These are phyloP conservation scores for Acrocalymma vagum DNA, from an alignment of 2,329 filamentous ascomycete genomes.

Conservation along the genomic window DNA sequence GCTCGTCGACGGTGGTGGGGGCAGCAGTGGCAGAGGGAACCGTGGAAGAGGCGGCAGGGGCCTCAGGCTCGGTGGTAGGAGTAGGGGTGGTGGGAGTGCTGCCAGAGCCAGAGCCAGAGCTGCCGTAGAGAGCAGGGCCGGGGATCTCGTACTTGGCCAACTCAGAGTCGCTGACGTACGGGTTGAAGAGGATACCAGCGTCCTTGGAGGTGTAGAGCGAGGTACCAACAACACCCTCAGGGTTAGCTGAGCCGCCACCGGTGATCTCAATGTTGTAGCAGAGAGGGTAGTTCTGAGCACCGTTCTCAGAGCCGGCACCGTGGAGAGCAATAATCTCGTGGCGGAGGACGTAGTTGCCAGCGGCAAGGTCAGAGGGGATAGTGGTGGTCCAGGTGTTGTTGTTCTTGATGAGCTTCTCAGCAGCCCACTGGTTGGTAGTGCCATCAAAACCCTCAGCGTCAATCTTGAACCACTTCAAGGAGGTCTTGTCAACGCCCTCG, in stretches of 20 bases:
- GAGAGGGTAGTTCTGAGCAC: constrained; percentile 63
- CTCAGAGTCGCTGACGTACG: constrained; percentile 45
- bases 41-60: constrained; percentile 7
- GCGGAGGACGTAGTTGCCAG: constrained; percentile 64
- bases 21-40: constrained; percentile 15
- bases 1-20: constrained; percentile 4
- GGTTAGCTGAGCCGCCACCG: constrained; percentile 52
- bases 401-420: constrained; percentile 51
- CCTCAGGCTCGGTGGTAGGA: constrained; percentile 7
- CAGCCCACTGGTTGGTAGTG: constrained; percentile 46
- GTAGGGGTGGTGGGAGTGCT: constrained; percentile 22
- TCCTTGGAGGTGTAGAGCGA: constrained; percentile 55
- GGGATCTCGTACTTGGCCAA: constrained; percentile 53
- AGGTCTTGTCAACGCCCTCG: constrained; percentile 42
- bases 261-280: constrained; percentile 62
- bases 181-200: constrained; percentile 53
- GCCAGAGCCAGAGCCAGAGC: constrained; percentile 23
- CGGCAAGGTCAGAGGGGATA: constrained; percentile 53
- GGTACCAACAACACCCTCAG: constrained; percentile 60
- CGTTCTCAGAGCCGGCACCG: constrained; percentile 51
- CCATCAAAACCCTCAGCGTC: constrained; percentile 40
- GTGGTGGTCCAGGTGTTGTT: constrained; percentile 59
- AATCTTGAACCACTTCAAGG: constrained; percentile 50
- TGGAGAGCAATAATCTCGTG: constrained; percentile 65
- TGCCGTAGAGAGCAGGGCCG: constrained; percentile 50